Evolutionary conservation across 2,329 filamentous ascomycete species (phyloP), one percentile per base, ranked within the genome.

Genomic region (Fusarium sp.): DNA sequence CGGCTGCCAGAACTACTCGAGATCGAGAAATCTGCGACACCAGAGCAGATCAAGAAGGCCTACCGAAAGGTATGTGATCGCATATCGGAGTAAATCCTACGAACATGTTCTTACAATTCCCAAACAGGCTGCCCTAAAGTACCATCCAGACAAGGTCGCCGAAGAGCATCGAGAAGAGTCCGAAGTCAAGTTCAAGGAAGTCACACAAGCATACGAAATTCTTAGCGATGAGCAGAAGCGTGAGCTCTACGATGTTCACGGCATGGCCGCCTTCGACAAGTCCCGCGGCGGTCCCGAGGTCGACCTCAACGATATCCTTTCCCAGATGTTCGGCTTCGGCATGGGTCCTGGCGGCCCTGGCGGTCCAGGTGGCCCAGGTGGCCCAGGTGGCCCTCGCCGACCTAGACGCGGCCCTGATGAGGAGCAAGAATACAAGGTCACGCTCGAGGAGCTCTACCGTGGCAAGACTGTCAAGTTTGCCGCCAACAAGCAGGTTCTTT

Each of bases 381-480:
- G 84, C 65, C 78, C 79, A n/a, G 84, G 83, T 33, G 84, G 86
- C 5, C 87, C 88, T 13, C 83, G 83, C 69, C 84, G 86, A 70
- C 89, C 90, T 24, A 85, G 90, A 62, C 91, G 89, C 73, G 94
- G 95, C 45, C 89, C 87, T 53, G 90, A 94, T 71, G 95, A 97
- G 79, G 91, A 97, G 77, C 93, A 97, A 75, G 88, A 93, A 73
- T 98, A 99, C 81, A 90, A 94, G 77, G 92, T 98, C 59, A 92
- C 89, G 3, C 82, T 99, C 62, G 96, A 98, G 79, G 96, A 99
- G 80, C 85, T 99, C 32, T 99, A 98, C 86, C 97, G 97, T 82
- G 96, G 96, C 75, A 97, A 98, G 85, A 97, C 96, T 1, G 96
- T 97, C 76, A 96, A 96, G 82, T 97, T 99, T 78, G 90, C 93